A percentile compares a stretch with the other conserved stretches of the same genome.
phyloP scores from a whole-genome alignment of 495 filamentous ascomycete genomes.

The Glonium stellatum region DNA sequence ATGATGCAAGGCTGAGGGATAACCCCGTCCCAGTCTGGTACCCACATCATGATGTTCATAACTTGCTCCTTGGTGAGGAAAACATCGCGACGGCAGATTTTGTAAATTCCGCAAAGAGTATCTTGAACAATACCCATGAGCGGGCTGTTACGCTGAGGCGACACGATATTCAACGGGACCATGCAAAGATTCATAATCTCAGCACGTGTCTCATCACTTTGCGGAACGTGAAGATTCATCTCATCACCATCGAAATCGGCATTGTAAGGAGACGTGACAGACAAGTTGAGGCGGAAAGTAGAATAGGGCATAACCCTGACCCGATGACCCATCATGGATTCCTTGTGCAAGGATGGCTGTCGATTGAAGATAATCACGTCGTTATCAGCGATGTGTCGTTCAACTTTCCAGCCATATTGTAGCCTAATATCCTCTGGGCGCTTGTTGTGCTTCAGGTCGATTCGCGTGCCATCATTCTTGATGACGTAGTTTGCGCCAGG shows the following conservation, averaged over 20 bases:
- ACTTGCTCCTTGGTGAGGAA: constrained; percentile 85
- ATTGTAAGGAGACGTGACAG: constrained; percentile 97
- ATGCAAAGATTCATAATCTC: constrained; percentile 90
- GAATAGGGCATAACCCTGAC: constrained; percentile 98
- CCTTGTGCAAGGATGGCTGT: constrained; percentile 96
- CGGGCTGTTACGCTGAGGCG: constrained; percentile 90
- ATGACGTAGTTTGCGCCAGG: constrained; percentile 95
- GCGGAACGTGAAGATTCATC: constrained; percentile 99
- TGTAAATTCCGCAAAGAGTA: constrained; percentile 92
- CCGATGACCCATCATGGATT: constrained; percentile 99
- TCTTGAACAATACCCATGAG: constrained; percentile 99
- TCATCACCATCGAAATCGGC: constrained; percentile 99
- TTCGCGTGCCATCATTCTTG: constrained; percentile 80
- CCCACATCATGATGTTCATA: constrained; percentile 95
- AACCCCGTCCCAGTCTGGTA: constrained; percentile 93
- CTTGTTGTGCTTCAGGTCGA: constrained; percentile 88
- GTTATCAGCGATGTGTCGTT: constrained; percentile 88
- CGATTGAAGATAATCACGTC: constrained; percentile 99
- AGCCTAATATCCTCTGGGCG: constrained; percentile 73
- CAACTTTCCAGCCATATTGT: constrained; percentile 96
- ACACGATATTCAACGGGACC: constrained; percentile 96
- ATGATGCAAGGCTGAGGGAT: constrained; percentile 86
- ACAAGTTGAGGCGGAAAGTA: constrained; percentile 93
- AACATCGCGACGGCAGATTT: constrained; percentile 85
- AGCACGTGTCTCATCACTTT: constrained; percentile 90